Percentiles rank a stretch among this genome's conserved stretches.
Evolutionary conservation across 495 filamentous ascomycete genomes (phyloP).

Genomic region (Neurospora intermedia): DNA sequence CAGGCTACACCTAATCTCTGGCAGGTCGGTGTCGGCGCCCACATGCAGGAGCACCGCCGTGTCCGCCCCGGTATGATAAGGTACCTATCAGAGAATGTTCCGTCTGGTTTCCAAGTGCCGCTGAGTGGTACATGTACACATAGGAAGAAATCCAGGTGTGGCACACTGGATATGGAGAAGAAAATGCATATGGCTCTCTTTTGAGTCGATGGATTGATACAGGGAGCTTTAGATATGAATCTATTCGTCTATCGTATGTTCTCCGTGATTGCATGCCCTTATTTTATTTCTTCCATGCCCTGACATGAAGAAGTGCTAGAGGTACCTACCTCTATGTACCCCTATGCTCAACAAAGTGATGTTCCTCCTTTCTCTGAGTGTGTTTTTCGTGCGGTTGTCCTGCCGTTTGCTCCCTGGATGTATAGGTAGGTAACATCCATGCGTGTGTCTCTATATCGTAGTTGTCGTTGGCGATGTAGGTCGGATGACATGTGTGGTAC

Average conservation of each 20-base stretch:
- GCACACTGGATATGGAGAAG: neutral
- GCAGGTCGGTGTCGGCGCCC: conserved; percentile 72
- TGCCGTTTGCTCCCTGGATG: neutral
- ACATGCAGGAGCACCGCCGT: conserved; percentile 97
- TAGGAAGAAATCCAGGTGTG: neutral
- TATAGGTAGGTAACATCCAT: too few relatives aligned
- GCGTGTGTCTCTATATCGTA: neutral
- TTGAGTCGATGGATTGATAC: neutral
- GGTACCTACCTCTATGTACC: too few relatives aligned
- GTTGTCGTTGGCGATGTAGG: neutral
- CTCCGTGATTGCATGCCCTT: neutral
- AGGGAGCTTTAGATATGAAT: neutral
- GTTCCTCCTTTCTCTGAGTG: neutral
- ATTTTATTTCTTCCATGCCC: neutral
- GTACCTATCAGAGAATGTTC: neutral
- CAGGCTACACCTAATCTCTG: too few relatives aligned
- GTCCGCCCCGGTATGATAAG: conserved; percentile 87
- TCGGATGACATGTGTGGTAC: neutral
- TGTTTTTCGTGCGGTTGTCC: neutral
- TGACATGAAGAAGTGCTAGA: neutral
- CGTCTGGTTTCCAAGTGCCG: neutral
- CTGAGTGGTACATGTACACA: too few relatives aligned
- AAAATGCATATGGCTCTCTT: neutral
- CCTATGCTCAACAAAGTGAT: neutral
- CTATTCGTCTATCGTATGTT: neutral